Evolutionary conservation across 2,329 filamentous ascomycete genomes (phyloP).

Genomic region (Phoma sp.): DNA sequence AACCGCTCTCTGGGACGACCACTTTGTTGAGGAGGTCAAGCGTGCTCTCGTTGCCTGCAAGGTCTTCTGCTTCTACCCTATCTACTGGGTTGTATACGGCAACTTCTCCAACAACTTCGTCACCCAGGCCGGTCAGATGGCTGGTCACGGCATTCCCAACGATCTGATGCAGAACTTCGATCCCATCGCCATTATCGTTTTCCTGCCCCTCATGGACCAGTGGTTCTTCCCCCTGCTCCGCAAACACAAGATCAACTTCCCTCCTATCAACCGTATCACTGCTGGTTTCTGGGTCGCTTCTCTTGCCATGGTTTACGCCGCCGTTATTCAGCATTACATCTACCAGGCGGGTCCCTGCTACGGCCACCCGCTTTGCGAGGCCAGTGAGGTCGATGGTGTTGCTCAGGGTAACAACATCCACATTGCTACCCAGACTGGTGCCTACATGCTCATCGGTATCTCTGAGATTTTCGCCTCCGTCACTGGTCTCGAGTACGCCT

Average conservation of each 20-base stretch:
- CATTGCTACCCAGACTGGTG: conserved; percentile 56
- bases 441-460: conserved; percentile 57
- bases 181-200: conserved; percentile 56
- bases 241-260: conserved; percentile 52
- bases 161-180: conserved; percentile 59
- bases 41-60: conserved; percentile 71
- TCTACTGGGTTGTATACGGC: conserved; percentile 56
- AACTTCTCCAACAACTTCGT: conserved; percentile 56
- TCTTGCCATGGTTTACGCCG: conserved; percentile 63
- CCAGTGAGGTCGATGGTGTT: conserved; percentile 39
- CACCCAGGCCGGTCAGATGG: conserved; percentile 55
- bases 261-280: conserved; percentile 62
- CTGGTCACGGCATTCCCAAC: conserved; percentile 55
- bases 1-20: conserved; percentile 68
- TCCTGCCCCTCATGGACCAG: conserved; percentile 55
- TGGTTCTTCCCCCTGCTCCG: conserved; percentile 53
- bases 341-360: conserved; percentile 64
- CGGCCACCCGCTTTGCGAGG: conserved; percentile 48
- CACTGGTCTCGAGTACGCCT: conserved; percentile 58
- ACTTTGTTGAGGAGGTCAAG: conserved; percentile 77
- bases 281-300: conserved; percentile 61
- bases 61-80: conserved; percentile 64
- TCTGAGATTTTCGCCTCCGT: conserved; percentile 58
- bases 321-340: conserved; percentile 65
- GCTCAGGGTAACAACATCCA: conserved; percentile 52